Percentiles rank a stretch among this genome's conserved stretches.
Evolutionary conservation across 75 land plant genomes (phyloP).

Genomic region (Cryptomeria japonica): DNA sequence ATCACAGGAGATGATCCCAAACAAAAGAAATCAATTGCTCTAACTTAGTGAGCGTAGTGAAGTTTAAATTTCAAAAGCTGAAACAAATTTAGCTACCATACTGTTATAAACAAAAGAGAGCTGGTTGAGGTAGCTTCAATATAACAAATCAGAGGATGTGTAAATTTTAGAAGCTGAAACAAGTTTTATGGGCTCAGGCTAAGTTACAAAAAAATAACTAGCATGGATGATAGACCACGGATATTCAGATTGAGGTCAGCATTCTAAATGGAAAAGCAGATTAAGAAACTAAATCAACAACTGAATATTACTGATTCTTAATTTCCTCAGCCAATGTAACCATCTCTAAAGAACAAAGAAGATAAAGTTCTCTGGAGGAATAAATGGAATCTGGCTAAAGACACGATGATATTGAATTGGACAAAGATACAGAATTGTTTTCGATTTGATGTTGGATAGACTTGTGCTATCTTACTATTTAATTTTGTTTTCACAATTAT

Average conservation of each 20-base stretch:
- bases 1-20: neutral
- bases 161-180: constrained; percentile 4
- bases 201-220: neutral
- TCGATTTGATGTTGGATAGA: neutral
- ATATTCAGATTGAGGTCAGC: neutral
- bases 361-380: neutral
- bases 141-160: neutral
- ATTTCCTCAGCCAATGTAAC: neutral
- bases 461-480: neutral
- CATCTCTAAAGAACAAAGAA: neutral
- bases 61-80: neutral
- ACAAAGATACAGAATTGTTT: neutral
- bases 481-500: neutral
- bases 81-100: neutral
- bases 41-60: neutral
- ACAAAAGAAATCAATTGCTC: neutral
- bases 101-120: neutral
- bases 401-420: neutral
- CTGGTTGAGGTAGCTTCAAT: neutral
- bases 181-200: neutral
- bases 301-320: neutral
- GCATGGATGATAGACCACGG: neutral
- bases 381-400: neutral
- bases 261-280: neutral
- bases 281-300: neutral